Conservation (phyloP, 345 rosid species). For the Corymbia maculata region DNA sequence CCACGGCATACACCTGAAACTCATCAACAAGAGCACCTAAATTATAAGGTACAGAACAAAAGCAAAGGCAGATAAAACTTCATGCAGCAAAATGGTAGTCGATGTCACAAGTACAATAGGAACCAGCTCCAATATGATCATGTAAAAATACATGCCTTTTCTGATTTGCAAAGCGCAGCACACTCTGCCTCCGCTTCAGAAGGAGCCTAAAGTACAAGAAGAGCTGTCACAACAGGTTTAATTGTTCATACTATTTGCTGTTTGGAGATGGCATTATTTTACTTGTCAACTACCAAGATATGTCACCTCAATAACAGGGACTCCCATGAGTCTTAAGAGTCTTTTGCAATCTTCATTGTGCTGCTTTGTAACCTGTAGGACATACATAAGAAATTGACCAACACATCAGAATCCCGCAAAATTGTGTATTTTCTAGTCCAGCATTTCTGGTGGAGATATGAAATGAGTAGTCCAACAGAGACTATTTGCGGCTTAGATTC, state of each 20-base stretch:
- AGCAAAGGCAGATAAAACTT: neutral
- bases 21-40: neutral
- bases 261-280: neutral
- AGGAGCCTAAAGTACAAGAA: slow-evolving; percentile 51
- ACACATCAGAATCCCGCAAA: neutral
- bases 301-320: slow-evolving; percentile 83
- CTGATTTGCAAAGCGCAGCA: slow-evolving; percentile 89
- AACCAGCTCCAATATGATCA: neutral
- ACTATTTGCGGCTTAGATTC: neutral
- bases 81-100: neutral
- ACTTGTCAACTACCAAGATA: neutral
- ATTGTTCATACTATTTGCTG: neutral
- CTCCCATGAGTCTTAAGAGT: slow-evolving; percentile 88
- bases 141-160: slow-evolving; percentile 41
- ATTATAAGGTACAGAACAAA: neutral
- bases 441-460: neutral
- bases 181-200: slow-evolving; percentile 97
- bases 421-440: neutral
- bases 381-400: neutral
- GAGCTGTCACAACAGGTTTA: neutral
- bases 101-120: neutral
- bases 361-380: slow-evolving; percentile 77
- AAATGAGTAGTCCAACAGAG: neutral
- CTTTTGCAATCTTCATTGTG: slow-evolving; percentile 93
- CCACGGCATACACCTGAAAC: slow-evolving; percentile 88